Evolutionary conservation across 2,329 filamentous ascomycete species (phyloP), one percentile per base, ranked within the genome.

Genomic region (Fusarium devonianum): DNA sequence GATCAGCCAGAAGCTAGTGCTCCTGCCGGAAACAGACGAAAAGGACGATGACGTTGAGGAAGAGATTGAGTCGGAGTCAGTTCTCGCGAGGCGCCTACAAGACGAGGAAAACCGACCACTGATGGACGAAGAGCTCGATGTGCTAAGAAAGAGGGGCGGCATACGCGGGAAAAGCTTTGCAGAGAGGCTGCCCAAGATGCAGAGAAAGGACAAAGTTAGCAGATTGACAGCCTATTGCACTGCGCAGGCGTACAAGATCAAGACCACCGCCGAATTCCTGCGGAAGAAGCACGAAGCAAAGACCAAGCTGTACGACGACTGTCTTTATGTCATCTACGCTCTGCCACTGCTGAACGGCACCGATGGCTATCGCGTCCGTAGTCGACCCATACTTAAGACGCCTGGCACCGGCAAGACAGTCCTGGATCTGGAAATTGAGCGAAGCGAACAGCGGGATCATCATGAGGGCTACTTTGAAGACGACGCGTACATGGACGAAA

Each of bases 231-330:
- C 94, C 9, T 99, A 97, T 72, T 97, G 93, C 71, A 97, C 92
- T 0, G 93, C 94, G 1, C 90, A 97, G 71, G 90, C 89, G 7
- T 97, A 92, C 75, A 96, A 93, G 74, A 85, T 96, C 75, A 88
- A 89, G 63, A 83, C 87, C 18, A 91, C 92, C n/a, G 91, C 92
- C 11, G 85, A 90, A 23, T 99, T 99, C 69, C 78, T 97, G 53
- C 88, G 89, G 63, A 89, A 90, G 58, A 88, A 87, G 65, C 94
- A 99, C 73, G 87, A 89, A 22, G 93, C 92, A 1, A 88, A 92
- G 73, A 96, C 93, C 11, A 99, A 99, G 73, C 80, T 97, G 5
- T 99, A 99, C 73, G 94, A 99, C 71, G 94, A 99, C 71, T 99
- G 94, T 68, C 78, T 99, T 17, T 99, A 99, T 69, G 90, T 88